Base-by-base conservation (phyloP, 2,329 filamentous ascomycete genomes). In the Alternaria sp. region DNA sequence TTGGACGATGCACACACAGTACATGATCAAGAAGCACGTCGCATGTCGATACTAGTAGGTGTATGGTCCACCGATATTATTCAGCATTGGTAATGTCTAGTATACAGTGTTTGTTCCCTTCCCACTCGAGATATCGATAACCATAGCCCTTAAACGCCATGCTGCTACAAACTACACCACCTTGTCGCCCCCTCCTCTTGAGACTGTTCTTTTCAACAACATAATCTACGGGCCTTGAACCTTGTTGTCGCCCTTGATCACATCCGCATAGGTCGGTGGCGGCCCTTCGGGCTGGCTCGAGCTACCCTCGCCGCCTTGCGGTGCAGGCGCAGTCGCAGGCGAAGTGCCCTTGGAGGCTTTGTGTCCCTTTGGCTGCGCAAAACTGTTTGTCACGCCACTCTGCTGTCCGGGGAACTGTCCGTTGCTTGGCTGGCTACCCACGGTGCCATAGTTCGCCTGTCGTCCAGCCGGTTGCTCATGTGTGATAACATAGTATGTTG, bases 241-340 rank as follows among this genome's bases (percentile, higher is more conserved):
- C 86, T 98, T 98, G 80, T 97, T 82, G 75, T 98, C 94, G 1
- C 92, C 93, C 72, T 89, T 90, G 60, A 97, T 90, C 48, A 93
- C 94, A 80, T 97, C 92, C 16, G 91, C 91, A 78, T 98, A 98
- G 14, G 90, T 92, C 4, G 95, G 94, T 42, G 94, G 94, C 38
- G 81, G 78, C 32, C 87, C 82, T 74, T 67, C 82, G 12, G 73
- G 73, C 57, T 70, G 67, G 39, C 58, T 72, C 57, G 65, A 68
- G 51, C 71, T 76, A 16, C 70, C 69, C 59, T 74, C 66, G 12
- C 70, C 72, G 56, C 64, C 61, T 16, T 68, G 47, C 49, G 66
- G 62, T 32, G 62, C 58, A 7, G 39, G 16, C 36, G 67, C 64
- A 43, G 58, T 62, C 28, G 59, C 54, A 43, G 59, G 59, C 32